Base-by-base conservation (phyloP, 2,329 filamentous ascomycete genomes). In the Pseudogymnoascus sp. region DNA sequence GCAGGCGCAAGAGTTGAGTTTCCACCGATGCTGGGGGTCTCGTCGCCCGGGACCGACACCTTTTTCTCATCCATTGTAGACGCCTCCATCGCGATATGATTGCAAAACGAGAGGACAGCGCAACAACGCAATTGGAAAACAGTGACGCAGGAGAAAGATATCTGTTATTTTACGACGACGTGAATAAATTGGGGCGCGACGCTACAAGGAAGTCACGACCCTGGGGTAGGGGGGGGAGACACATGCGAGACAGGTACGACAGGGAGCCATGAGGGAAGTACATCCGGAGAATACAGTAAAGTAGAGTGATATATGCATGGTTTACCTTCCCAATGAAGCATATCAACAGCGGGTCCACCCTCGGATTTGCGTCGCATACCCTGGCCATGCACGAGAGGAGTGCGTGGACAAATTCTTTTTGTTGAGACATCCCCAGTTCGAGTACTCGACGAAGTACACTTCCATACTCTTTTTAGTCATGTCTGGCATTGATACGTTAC, bases 61-160 rank as follows among this genome's bases (percentile, higher is more conserved):
- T 54, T 54, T 31, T 54, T 54, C 47, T 54, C 47, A 54, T 54
- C 47, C 15, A 54, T 54, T 13, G 29, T 54, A 54, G 47, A 54
- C 13, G 41, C 41, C 47, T 54, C 47, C 44, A 54, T 54, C n/a
- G 26, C 29, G 29, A 33, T 17, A 10, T 33, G 9, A 33, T 33
- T 54, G 47, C 24, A 54, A 54, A 54, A 54, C 9, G 47, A 54
- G 29, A 2, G 47, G 21, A 54, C 3, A 17, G 47, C 47, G n/a
- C 47, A 33, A 54, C 47, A 54, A 33, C 47, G 29, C 47, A 21
- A 54, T 11, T 54, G 29, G 26, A 54, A 33, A 50, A 50, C 26
- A 54, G 47, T 29, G n/a, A 29, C 13, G 24, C 47, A 8, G 47
- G 29, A 33, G n/a, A 33, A 33, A 17, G n/a, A 54, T 17, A 26